Evolutionary conservation across 2,329 filamentous ascomycete genomes (phyloP), one percentile per base, ranked within the genome.

Genomic region (Cladosporium sp.): DNA sequence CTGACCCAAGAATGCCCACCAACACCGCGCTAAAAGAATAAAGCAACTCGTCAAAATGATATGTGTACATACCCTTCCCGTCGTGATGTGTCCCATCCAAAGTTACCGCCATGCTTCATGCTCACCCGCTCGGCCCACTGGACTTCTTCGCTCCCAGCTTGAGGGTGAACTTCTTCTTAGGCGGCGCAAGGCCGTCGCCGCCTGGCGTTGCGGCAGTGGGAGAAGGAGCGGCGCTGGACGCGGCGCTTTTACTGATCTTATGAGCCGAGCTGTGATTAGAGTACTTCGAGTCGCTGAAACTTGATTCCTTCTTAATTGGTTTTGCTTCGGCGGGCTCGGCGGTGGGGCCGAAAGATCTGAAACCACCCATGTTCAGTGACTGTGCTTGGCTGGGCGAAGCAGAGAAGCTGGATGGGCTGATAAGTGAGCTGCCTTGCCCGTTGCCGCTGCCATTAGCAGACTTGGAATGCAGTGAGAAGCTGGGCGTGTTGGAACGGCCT

Each of bases 161-260:
- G 40, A 74, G 52, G 12, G 68, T 74, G 31, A 73, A 60, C 64
- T 73, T 74, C 58, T 71, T 71, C 68, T 72, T 72, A 16, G 68
- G 69, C 11, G 65, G 70, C 29, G 64, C 56, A 40, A 37, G 37
- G 31, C 46, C 33, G 2, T 40, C 33, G 12, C 35, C 60, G 4
- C 60, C 46, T 10, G 49, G 31, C 5, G 61, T 23, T 2, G 61
- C 35, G 10, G 49, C 35, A 12, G 61, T 56, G 14, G 61, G 61
- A 16, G 61, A 63, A 44, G 61, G 33, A 35, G 50, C 61, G 12
- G 61, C 50, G 35, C 61, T 63, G 16, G 61, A 56, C n/a, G 61
- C 61, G 14, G 61, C 26, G 50, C 61, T 63, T 12, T 63, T 55
- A 28, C 61, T 56, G 18, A 63, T n/a, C 26, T 62, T 62, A 4